A percentile compares a stretch with the other conserved stretches of the same genome.
These are phyloP conservation scores for Fomitopsis palustris DNA, from an alignment of 1,284 basidiomycete species.

Conservation along the genomic window DNA sequence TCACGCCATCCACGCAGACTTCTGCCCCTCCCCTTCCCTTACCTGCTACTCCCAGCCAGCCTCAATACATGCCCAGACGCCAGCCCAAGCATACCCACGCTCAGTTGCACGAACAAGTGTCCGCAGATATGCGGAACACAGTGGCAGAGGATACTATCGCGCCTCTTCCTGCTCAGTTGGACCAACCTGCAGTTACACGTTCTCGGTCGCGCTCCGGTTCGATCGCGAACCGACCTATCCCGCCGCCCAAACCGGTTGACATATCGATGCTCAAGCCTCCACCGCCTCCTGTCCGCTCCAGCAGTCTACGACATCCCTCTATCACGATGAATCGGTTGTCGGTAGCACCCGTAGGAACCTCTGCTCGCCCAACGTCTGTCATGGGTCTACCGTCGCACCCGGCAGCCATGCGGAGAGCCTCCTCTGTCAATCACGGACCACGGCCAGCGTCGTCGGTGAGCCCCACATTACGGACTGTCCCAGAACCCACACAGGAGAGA, in stretches of 20 bases:
- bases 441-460: conserved; percentile 14
- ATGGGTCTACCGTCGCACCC: conserved; percentile 19
- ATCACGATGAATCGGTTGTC: conserved; percentile 1
- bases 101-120: conserved; percentile 20
- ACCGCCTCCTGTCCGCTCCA: conserved; percentile 5
- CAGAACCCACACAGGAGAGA: conserved; percentile 5
- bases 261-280: conserved; percentile 1
- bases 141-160: neutral
- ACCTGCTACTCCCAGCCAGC: neutral
- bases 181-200: neutral
- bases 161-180: neutral
- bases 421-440: conserved; percentile 5
- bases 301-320: neutral
- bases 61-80: neutral
- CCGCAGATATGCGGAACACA: neutral
- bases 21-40: neutral
- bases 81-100: conserved; percentile 18
- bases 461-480: conserved; percentile 12
- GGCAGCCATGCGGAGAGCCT: conserved; percentile 13
- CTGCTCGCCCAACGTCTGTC: conserved; percentile 8
- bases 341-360: neutral
- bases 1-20: neutral
- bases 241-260: conserved; percentile 13
- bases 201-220: conserved; percentile 24
- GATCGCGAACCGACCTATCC: conserved; percentile 17